Base-by-base conservation (phyloP, 805 yeast genomes). In the Sugiyamaella floridensis region DNA sequence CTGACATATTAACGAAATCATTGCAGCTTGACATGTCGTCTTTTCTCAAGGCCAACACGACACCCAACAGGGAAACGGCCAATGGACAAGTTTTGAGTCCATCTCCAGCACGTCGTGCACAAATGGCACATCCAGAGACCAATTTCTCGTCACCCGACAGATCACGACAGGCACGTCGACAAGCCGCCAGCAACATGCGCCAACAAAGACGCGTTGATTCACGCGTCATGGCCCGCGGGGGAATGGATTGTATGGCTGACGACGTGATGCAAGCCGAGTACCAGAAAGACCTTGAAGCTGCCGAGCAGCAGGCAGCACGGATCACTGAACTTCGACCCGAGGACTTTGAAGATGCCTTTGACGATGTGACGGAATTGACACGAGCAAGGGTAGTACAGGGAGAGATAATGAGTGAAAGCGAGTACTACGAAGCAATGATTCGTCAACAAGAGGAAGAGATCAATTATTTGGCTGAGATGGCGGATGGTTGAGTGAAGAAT, bases 41-140 rank as follows among this genome's bases (percentile, higher is more conserved):
- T 14, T 32, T 32, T 14, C 37, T 32, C 9, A 32, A 5, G 9
- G n/a, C 9, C 12, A 32, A 44, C n/a, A 32, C 37, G 12, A 32
- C 37, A 3, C 37, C 37, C n/a, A 10, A 14, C 9, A 10, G 37
- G 37, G n/a, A 32, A 14, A 32, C n/a, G n/a, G 37, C 37, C 37
- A 32, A 32, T 32, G 37, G n/a, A 10, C 12, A 32, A 14, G n/a
- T 32, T 4, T 32, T 32, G 37, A 32, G 37, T 8, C 51, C 50
- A 11, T 34, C 44, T 14, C 50, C 50, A 11, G 45, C 32, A 4
- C 45, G 50, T 8, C 45, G 50, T 8, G 45, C 50, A 4, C 37
- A 37, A 32, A 20, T 48, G 34, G 43, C 50, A 5, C 50, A 40
- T 14, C 45, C 42, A 4, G 50, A 48, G 26, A 34, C 19, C 19